Conservation (phyloP, 1,284 basidiomycete species). For the Coriolopsis trogii region DNA sequence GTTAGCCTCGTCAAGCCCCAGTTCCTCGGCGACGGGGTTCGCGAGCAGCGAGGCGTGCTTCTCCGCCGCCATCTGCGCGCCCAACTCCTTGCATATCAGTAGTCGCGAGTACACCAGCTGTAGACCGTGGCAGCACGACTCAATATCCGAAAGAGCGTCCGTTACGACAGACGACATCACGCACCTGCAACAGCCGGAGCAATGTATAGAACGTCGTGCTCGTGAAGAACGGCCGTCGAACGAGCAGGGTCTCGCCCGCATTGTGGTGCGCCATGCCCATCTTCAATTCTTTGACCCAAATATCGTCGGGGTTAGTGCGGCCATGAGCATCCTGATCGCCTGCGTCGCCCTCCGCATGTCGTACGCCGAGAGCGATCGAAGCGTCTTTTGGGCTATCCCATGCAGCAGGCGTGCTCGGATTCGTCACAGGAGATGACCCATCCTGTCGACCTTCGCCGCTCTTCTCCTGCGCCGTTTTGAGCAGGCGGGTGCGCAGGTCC, state of each 20-base stretch:
- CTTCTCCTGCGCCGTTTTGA: slow-evolving; percentile 70
- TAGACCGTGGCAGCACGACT: slow-evolving; percentile 30
- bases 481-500: slow-evolving; percentile 78
- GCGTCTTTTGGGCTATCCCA: slow-evolving; percentile 16
- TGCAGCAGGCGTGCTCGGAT: slow-evolving; percentile 29
- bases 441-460: slow-evolving; percentile 33
- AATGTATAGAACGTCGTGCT: slow-evolving; percentile 94
- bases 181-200: slow-evolving; percentile 85
- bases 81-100: slow-evolving; percentile 82
- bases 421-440: slow-evolving; percentile 27
- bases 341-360: background rate
- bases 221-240: slow-evolving; percentile 76
- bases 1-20: slow-evolving; percentile 78
- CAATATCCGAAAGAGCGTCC: background rate
- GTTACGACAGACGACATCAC: slow-evolving; percentile 34
- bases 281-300: slow-evolving; percentile 60
- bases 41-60: slow-evolving; percentile 62
- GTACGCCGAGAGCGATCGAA: slow-evolving; percentile 1
- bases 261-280: slow-evolving; percentile 22
- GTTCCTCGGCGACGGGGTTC: slow-evolving; percentile 72
- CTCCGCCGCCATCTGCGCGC: slow-evolving; percentile 61
- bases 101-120: slow-evolving; percentile 92
- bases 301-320: slow-evolving; percentile 44
- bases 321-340: slow-evolving; percentile 9
- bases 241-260: slow-evolving; percentile 38